Evolutionary conservation across 176 grass and related monocot species (phyloP).

Genomic region (Poa annua): DNA sequence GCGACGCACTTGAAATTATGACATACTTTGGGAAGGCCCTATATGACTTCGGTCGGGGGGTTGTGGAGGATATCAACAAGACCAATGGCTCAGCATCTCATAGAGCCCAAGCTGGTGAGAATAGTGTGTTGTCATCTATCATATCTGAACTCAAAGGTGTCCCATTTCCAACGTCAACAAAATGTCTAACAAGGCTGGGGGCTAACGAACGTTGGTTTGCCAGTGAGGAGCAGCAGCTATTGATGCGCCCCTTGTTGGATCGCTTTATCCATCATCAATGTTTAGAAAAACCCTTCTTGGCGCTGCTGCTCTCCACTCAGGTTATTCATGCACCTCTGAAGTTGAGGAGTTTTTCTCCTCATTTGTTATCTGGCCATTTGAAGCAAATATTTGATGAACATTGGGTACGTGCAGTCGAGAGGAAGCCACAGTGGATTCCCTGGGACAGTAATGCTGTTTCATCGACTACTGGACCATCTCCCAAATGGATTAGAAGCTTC

Average conservation of each 20-base stretch:
- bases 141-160: constrained; percentile 78
- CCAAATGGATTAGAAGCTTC: constrained; percentile 88
- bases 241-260: constrained; percentile 77
- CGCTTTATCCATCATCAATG: constrained; percentile 90
- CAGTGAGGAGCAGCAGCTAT: constrained; percentile 76
- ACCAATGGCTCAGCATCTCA: constrained; percentile 52
- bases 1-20: constrained; percentile 92
- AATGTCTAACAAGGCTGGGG: constrained; percentile 74
- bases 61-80: constrained; percentile 95
- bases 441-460: constrained; percentile 67
- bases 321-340: constrained; percentile 78
- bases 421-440: constrained; percentile 65
- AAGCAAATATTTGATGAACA: constrained; percentile 65
- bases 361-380: constrained; percentile 76
- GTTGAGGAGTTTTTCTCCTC: constrained; percentile 76
- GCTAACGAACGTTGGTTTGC: constrained; percentile 88
- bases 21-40: constrained; percentile 95
- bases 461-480: constrained; percentile 58
- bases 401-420: constrained; percentile 60
- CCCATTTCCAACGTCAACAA: constrained; percentile 86
- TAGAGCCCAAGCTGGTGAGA: constrained; percentile 58
- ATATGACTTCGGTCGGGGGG: constrained; percentile 90
- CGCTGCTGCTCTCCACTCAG: constrained; percentile 68
- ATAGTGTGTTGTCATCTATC: constrained; percentile 66
- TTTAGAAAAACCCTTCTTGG: constrained; percentile 76